These are phyloP conservation scores for Cucurbita maxima DNA, from an alignment of 306 rosid genomes.

Conservation along the genomic window DNA sequence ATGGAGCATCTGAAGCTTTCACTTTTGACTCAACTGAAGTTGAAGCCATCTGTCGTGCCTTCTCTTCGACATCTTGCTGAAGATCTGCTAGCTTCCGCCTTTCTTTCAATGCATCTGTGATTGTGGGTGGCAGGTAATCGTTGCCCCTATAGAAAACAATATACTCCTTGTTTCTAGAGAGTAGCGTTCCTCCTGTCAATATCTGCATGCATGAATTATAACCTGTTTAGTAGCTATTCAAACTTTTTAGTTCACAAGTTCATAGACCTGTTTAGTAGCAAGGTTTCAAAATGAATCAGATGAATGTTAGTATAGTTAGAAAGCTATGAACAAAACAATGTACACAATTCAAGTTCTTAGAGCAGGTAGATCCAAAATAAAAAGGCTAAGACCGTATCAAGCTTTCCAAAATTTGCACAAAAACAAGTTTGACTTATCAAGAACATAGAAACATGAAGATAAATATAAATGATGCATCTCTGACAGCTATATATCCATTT, in stretches of 20 bases:
- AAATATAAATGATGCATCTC: not conserved
- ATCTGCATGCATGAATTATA: constrained; percentile 41
- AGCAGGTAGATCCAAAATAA: not conserved
- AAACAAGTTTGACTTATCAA: not conserved
- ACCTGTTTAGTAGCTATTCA: not conserved
- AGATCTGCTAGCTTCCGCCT: constrained; percentile 41
- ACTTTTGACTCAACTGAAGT: constrained; percentile 18
- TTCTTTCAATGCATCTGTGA: constrained; percentile 45
- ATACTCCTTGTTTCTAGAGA: constrained; percentile 89
- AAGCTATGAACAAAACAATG: not conserved
- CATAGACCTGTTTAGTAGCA: not conserved
- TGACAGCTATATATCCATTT: not conserved
- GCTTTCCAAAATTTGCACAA: not conserved
- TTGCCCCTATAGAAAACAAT: constrained; percentile 80
- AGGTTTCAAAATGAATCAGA: not conserved
- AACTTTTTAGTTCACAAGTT: not conserved
- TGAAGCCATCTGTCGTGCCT: constrained; percentile 40
- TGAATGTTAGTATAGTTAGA: not conserved
- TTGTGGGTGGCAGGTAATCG: constrained; percentile 68
- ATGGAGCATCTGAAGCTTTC: constrained; percentile 30
- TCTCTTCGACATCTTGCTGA: constrained; percentile 72
- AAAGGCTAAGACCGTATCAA: not conserved
- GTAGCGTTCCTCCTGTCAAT: constrained; percentile 76
- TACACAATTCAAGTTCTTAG: not conserved
- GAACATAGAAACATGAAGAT: not conserved